Evolutionary conservation across 768 basidiomycete species (phyloP).

Genomic region (Royoungia palumana): DNA sequence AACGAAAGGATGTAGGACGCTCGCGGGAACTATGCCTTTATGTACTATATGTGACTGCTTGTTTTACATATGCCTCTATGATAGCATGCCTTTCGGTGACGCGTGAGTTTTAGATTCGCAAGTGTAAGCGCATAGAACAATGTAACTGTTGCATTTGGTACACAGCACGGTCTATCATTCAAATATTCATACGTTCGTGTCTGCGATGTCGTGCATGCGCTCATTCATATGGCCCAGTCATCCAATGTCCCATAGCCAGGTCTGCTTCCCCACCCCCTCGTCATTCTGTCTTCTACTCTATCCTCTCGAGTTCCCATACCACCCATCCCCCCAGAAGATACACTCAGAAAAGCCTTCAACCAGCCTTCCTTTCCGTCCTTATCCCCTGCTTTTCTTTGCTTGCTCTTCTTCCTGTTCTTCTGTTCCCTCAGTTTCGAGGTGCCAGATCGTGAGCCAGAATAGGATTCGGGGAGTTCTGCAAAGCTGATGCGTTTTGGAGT

Average conservation of each 20-base stretch:
- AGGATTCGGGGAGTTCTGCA: slow-evolving; percentile 69
- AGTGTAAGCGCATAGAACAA: background rate
- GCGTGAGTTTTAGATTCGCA: background rate
- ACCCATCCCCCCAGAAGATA: slow-evolving; percentile 23
- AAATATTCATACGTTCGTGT: too few relatives aligned
- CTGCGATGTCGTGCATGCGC: too few relatives aligned
- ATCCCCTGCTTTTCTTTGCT: slow-evolving; percentile 33
- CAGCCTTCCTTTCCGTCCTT: slow-evolving; percentile 24
- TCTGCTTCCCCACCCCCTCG: slow-evolving; percentile 46
- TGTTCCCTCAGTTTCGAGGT: slow-evolving; percentile 35
- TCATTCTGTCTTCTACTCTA: slow-evolving; percentile 50
- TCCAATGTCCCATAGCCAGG: slow-evolving; percentile 42
- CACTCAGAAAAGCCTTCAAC: slow-evolving; percentile 21
- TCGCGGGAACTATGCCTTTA: slow-evolving; percentile 5
- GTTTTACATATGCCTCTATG: slow-evolving; percentile 19
- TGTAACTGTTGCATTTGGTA: too few relatives aligned
- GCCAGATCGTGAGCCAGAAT: slow-evolving; percentile 38
- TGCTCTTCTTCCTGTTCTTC: slow-evolving; percentile 30
- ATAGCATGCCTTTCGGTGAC: background rate
- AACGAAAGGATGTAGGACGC: background rate
- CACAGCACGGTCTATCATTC: too few relatives aligned
- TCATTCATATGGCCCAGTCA: slow-evolving; percentile 51
- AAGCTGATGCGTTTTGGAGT: slow-evolving; percentile 80
- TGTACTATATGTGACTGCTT: slow-evolving; percentile 11
- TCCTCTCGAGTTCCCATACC: slow-evolving; percentile 39